Evolutionary conservation across 768 basidiomycete species (phyloP).

Genomic region (Lentinus brumalis): DNA sequence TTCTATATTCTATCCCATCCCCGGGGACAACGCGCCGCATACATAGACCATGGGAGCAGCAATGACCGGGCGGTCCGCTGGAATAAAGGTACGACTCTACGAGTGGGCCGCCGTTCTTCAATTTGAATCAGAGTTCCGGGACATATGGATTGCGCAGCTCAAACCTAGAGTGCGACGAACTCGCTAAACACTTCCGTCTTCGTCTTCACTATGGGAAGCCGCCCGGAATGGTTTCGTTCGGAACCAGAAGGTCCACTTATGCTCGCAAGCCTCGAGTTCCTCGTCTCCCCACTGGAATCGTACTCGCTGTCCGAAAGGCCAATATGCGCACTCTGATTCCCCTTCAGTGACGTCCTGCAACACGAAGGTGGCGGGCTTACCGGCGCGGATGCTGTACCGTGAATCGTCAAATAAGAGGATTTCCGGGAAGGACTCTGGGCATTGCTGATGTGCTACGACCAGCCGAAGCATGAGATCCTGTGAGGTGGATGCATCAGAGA

Average conservation of each 20-base stretch:
- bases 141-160: too few relatives aligned
- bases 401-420: conserved; percentile 10
- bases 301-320: conserved; percentile 20
- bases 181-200: not conserved
- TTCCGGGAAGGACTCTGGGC: conserved; percentile 1
- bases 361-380: conserved; percentile 4
- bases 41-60: too few relatives aligned
- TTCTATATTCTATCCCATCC: too few relatives aligned
- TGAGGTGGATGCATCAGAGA: not conserved
- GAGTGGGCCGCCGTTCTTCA: too few relatives aligned
- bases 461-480: conserved; percentile 19
- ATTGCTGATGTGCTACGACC: conserved; percentile 8
- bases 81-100: too few relatives aligned
- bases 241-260: conserved; percentile 24
- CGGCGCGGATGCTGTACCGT: conserved; percentile 11
- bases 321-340: conserved; percentile 1
- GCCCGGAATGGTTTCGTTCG: not conserved
- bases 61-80: too few relatives aligned
- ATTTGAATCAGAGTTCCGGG: too few relatives aligned
- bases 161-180: not conserved
- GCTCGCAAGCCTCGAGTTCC: not conserved
- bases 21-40: too few relatives aligned
- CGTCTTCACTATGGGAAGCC: too few relatives aligned
- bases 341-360: too few relatives aligned
- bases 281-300: conserved; percentile 20